Evolutionary conservation across 2,329 filamentous ascomycete genomes (phyloP), one percentile per base, ranked within the genome.

Genomic region (Xylariaceae sp.): DNA sequence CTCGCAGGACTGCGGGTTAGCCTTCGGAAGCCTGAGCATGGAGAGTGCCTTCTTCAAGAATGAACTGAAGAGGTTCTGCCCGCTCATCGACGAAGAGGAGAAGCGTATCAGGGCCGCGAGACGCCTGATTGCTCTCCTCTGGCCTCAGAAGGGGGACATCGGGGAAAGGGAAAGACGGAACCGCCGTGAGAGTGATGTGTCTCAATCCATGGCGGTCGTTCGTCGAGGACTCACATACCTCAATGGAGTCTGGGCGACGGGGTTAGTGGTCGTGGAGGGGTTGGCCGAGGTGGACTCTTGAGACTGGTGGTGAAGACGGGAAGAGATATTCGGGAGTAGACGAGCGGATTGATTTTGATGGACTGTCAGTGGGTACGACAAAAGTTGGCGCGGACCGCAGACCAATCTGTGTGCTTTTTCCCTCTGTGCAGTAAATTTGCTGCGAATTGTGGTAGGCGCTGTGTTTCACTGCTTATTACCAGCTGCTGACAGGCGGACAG

Each of bases 61-160:
- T 48, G 58, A 68, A 61, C 66, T 69, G 71, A 73, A 74, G 72
- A 82, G 82, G 82, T 85, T 86, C 82, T 84, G 77, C 82, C 77
- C 70, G 82, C 82, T 81, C 82, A 76, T 71, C 81, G 75, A 75
- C 76, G 77, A 74, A 74, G 77, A 75, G 76, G 76, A 80, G 73
- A 76, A 75, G 78, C 76, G 82, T 85, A 82, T 85, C 82, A 68
- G 56, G 56, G 57, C 54, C 55, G 51, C 53, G 31, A 52, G 35
- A 33, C 56, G 39, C 51, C 61, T 72, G 81, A 85, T 84, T 85
- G 78, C 77, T 80, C 75, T 75, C 76, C 75, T 71, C 77, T 68
- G 78, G 78, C 80, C 77, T 77, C 67, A 69, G 72, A 66, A 71
- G 66, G 56, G 60, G 56, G 51, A 53, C 58, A 32, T 54, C 39